These are phyloP conservation scores for Austroboletus eburneus DNA, from an alignment of 768 basidiomycete species.

Conservation along the genomic window DNA sequence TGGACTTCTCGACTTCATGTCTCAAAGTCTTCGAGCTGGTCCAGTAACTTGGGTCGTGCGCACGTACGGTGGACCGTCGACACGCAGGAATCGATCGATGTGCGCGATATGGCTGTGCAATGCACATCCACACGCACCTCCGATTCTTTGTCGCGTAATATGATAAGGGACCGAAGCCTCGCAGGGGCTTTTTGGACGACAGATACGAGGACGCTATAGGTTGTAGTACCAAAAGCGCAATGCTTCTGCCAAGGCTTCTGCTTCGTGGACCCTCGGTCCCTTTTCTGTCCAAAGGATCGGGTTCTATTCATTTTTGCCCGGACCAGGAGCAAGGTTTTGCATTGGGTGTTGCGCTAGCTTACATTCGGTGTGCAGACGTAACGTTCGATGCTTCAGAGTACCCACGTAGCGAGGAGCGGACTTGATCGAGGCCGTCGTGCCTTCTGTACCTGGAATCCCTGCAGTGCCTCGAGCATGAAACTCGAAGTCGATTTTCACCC, in stretches of 20 bases:
- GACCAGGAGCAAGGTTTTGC: neutral
- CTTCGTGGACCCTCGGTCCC: neutral
- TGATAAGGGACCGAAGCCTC: neutral
- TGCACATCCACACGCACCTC: neutral
- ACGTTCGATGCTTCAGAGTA: neutral
- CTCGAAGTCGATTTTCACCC: too few species aligned
- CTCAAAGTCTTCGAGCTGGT: too few species aligned
- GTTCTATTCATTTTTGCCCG: too few species aligned
- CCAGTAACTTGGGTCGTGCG: too few species aligned
- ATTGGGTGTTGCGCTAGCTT: neutral
- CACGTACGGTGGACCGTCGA: neutral
- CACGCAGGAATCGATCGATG: neutral
- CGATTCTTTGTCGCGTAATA: neutral
- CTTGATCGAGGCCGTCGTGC: too few species aligned
- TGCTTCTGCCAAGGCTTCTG: neutral
- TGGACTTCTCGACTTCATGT: too few species aligned
- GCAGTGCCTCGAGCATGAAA: too few species aligned
- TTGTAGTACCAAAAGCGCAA: neutral
- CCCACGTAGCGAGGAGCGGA: too few species aligned
- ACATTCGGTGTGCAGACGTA: neutral
- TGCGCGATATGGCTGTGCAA: neutral
- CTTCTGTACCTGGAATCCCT: too few species aligned
- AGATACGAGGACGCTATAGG: neutral
- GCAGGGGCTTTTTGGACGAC: neutral
- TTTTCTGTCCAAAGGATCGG: neutral